These are phyloP conservation scores for Suillus paluster DNA, from an alignment of 768 basidiomycete genomes.

Conservation along the genomic window DNA sequence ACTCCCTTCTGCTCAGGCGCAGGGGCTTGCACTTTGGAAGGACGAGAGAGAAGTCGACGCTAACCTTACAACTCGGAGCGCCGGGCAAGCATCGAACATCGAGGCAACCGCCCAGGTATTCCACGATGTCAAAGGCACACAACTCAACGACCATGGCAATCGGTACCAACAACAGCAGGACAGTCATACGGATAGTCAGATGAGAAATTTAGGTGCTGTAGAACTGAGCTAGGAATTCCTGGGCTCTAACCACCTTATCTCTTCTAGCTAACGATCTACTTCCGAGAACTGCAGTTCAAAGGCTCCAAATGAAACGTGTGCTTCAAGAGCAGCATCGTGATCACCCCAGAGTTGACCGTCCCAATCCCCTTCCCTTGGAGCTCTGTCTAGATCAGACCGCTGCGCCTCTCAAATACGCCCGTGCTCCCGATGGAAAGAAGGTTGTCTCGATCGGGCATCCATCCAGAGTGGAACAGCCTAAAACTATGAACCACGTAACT, in stretches of 20 bases:
- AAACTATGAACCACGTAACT: not conserved
- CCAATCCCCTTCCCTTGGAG: not conserved
- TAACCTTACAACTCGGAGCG: not conserved
- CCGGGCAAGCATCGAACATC: not conserved
- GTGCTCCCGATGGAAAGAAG: constrained; percentile 3
- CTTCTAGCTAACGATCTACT: not conserved
- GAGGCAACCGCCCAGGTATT: not conserved
- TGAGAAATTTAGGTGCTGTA: not conserved
- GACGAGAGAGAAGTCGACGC: not conserved
- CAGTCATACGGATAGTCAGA: not conserved
- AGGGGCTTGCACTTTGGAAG: not conserved
- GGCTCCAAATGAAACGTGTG: not conserved
- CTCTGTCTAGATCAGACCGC: not conserved
- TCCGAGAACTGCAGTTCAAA: not conserved
- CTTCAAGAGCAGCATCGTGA: not conserved
- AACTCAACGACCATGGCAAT: not conserved
- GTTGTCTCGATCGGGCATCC: not conserved
- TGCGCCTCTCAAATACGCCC: not conserved
- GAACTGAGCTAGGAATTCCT: not conserved
- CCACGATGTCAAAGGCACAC: not conserved
- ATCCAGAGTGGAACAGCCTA: not conserved
- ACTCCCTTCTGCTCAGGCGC: not conserved
- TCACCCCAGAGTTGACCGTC: not conserved
- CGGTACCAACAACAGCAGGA: not conserved
- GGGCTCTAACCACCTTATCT: not conserved